Evolutionary conservation across 257 asterid genomes (phyloP).

Genomic region (Primulina eburnea): DNA sequence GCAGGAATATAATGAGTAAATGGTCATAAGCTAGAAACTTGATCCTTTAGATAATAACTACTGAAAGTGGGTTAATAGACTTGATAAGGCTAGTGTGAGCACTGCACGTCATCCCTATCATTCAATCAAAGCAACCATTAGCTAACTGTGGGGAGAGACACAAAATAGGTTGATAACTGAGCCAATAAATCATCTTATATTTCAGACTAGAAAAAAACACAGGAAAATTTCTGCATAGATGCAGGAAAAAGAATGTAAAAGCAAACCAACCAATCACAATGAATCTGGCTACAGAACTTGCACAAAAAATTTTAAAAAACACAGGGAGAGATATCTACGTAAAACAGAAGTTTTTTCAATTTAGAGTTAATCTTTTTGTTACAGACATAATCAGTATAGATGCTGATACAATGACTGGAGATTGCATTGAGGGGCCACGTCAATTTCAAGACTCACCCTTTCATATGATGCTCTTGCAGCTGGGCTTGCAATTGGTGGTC

Average conservation of each 20-base stretch:
- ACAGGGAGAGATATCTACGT: background rate
- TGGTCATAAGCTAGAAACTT: background rate
- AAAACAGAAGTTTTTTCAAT: no score
- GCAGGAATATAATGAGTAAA: background rate
- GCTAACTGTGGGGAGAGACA: background rate
- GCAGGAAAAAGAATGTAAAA: background rate
- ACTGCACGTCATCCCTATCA: background rate
- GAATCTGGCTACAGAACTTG: background rate
- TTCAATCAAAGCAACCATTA: background rate
- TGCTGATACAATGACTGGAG: background rate
- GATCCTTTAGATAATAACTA: background rate
- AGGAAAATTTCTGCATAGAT: background rate
- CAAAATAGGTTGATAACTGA: background rate
- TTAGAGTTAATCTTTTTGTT: background rate
- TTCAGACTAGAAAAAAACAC: background rate
- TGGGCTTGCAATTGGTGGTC: constrained; percentile 99
- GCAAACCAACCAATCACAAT: background rate
- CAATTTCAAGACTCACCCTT: constrained; percentile 64
- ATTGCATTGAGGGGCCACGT: background rate
- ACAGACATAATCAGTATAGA: background rate
- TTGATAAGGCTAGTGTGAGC: background rate
- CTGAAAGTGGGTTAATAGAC: background rate
- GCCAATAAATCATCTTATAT: background rate
- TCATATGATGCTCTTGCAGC: constrained; percentile 88
- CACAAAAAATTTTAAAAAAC: background rate